Evolutionary conservation across 1,139 yeast genomes (phyloP), one percentile per base, ranked within the genome.

Genomic region (Protomyces inundatus): DNA sequence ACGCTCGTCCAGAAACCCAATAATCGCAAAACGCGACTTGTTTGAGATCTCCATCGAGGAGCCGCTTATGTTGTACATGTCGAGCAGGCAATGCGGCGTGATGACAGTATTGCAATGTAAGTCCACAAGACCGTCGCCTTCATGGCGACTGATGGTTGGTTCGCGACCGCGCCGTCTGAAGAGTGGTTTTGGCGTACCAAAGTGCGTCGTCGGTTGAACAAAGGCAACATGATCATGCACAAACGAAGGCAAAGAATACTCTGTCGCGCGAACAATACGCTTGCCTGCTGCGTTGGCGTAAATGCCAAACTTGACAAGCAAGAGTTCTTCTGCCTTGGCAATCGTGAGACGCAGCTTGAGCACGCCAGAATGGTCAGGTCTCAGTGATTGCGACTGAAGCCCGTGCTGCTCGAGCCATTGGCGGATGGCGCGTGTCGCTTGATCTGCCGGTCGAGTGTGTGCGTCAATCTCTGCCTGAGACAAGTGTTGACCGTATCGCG

Each of bases 21-120:
- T 40, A 40, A 57, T 39, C 4, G 50, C 61, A n/a, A 57, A 42
- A 10, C 48, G 37, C 16, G 33, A 23, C 14, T 57, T 57, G 55
- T 50, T 57, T n/a, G 61, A 14, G 14, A 35, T 40, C 5, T 16
- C 32, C 39, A 23, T 14, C 9, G 48, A 14, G 33, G 16, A 30
- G 35, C 40, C 48, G 3, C 55, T 45, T 4, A 57, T 37, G 14
- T 57, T 39, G 53, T 57, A 57, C 51, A 57, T 30, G 51, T 40
- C 55, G 23, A 39, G 45, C 10, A 57, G 40, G 33, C 61, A 57
- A 1, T 48, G 50, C 14, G 61, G 61, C 6, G 61, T 57, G 48
- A 50, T 50, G 39, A 35, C 23, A 4, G 23, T 51, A 23, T 57
- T 46, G 42, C 61, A 57, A 34, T 50, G 39, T 33, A 35, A 30